These are phyloP conservation scores for Pelargonium australe DNA, from an alignment of 441 rosid genomes.

Conservation along the genomic window DNA sequence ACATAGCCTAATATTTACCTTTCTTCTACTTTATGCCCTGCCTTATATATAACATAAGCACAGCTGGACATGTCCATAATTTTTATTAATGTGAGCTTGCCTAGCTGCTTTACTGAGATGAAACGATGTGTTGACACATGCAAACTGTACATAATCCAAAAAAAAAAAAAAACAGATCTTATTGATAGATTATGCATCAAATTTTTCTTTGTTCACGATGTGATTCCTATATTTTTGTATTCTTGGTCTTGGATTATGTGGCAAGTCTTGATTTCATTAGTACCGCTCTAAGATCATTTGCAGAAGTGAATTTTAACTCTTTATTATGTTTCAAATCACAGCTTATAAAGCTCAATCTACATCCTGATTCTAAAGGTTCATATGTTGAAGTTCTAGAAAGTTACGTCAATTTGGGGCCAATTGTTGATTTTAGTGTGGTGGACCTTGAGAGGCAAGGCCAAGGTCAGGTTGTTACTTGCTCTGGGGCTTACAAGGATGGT, in stretches of 20 bases:
- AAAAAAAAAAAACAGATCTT: background rate
- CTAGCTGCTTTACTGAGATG: background rate
- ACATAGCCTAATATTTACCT: background rate
- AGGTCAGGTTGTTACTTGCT: slow-evolving; percentile 98
- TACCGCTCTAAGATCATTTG: slow-evolving; percentile 13
- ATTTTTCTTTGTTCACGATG: background rate
- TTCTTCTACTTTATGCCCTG: background rate
- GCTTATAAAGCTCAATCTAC: slow-evolving; percentile 78
- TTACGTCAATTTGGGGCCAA: slow-evolving; percentile 94
- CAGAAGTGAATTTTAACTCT: slow-evolving; percentile 11
- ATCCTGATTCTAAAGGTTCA: slow-evolving; percentile 85
- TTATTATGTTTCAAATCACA: slow-evolving; percentile 29
- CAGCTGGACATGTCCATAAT: background rate
- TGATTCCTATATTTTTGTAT: background rate
- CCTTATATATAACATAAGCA: background rate
- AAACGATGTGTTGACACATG: background rate
- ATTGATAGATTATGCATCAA: background rate
- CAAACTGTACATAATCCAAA: background rate
- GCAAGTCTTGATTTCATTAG: background rate
- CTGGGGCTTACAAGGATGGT: slow-evolving; percentile 98
- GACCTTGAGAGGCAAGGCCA: slow-evolving; percentile 99
- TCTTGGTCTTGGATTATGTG: background rate
- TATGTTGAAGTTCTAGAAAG: slow-evolving; percentile 88
- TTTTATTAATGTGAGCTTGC: background rate
- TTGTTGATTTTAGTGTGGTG: slow-evolving; percentile 92